Percentiles rank a stretch among this genome's conserved stretches.
phyloP scores from a whole-genome alignment of 148 eudicot genomes.

The Heliamphora exappendiculata region DNA sequence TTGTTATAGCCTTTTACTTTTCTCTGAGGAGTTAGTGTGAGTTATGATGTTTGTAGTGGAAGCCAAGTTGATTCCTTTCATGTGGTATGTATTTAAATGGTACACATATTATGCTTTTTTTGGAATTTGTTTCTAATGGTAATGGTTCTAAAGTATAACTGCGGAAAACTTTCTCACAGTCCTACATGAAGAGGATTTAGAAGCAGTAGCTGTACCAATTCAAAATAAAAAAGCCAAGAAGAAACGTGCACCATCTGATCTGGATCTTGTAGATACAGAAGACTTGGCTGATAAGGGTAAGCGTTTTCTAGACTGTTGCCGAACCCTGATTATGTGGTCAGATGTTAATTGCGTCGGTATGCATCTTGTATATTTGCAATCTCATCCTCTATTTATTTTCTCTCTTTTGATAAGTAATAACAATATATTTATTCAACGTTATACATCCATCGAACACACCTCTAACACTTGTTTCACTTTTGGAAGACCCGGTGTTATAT shows the following conservation, averaged over 20 bases:
- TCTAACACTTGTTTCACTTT: not conserved
- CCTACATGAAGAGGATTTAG: constrained; percentile 17
- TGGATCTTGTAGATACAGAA: constrained; percentile 20
- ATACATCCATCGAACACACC: not conserved
- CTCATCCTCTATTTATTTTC: not conserved
- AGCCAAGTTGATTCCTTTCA: not conserved
- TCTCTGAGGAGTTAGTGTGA: not conserved
- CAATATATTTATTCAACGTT: too few species aligned
- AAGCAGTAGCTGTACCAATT: constrained; percentile 19
- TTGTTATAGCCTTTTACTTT: not conserved
- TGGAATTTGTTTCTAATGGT: not conserved
- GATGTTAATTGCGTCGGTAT: not conserved
- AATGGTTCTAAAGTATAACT: constrained; percentile 7
- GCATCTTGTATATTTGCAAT: not conserved
- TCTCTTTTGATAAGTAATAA: not conserved
- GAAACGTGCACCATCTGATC: constrained; percentile 39
- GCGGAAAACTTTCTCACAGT: constrained; percentile 16
- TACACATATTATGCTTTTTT: not conserved
- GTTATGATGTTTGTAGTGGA: not conserved
- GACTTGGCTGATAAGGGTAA: constrained; percentile 13
- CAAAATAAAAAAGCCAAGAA: constrained; percentile 28
- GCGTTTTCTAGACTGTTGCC: not conserved
- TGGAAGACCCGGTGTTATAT: not conserved
- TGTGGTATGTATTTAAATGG: not conserved
- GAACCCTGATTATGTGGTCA: not conserved